Base-by-base conservation (phyloP, 2,329 filamentous ascomycete species). In the Chaetomium sp. region DNA sequence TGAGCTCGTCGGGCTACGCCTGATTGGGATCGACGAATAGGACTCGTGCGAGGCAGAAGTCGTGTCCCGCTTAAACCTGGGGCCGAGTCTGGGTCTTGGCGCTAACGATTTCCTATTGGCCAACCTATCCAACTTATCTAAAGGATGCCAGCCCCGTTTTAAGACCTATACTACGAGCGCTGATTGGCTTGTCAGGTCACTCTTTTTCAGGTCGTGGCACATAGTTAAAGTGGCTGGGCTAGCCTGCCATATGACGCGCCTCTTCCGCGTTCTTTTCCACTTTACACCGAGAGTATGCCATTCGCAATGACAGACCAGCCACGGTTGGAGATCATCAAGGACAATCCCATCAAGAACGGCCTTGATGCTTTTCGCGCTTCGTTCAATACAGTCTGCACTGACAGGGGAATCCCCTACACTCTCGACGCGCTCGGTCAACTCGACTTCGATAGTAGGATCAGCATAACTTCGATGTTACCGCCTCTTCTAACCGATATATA, bases 251-350 rank as follows among this genome's bases (percentile, higher is more conserved):
- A n/a, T 9, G 40, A 41, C 40, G 40, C 40, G 40, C 40, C 40
- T 41, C 40, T 41, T 41, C 40, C 12, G 40, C 40, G n/a, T n/a
- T n/a, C 14, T 41, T 41, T 41, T n/a, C 40, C 41, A 43, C 41
- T 43, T 43, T 19, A 8, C 6, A 43, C 27, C 12, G 41, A 68
- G 55, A 60, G 62, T 6, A 63, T 67, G 67, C 41, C 12, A 43
- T 11, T 5, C 12, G 41, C 12, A 19, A 43, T 43, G 41, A n/a
- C 38, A 41, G 10, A 41, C 38, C 38, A 5, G n/a, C 12, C n/a
- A 19, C 41, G 41, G 12, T 43, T 19, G 41, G 41, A 43, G 41
- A 43, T 43, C 41, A 43, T 43, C 12, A 43, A 19, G 41, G 7
- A 43, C 6, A 43, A 43, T 43, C 41, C 8, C 6, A 43, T 43